Evolutionary conservation across 2,329 filamentous ascomycete species (phyloP), one percentile per base, ranked within the genome.

Genomic region (Clarireedia monteithiana): DNA sequence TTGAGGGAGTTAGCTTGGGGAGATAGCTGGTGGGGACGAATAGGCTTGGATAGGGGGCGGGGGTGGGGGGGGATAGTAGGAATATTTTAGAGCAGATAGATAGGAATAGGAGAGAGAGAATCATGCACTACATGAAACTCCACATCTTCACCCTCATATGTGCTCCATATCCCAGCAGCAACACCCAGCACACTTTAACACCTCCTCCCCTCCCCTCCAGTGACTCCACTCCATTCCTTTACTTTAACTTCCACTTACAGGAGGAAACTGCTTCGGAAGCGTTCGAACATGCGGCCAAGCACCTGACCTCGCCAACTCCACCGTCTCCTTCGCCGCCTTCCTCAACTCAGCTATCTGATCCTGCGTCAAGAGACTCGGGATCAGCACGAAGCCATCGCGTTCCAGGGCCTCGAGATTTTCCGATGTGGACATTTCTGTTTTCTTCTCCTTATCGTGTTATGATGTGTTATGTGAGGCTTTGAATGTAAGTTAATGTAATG

Each of bases 251-350:
- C 3, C 6, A 42, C 39, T 42, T 10, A 42, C 39, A 0, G 91
- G 91, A 0, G 90, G 91, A 73, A 95, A 96, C 72, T 95, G 90
- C 71, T 95, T 95, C 53, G 88, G 88, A 2, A 94, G 81, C 0
- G 88, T 92, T 61, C 90, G 86, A 66, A 95, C 84, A 71, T 87
- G 80, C 3, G 88, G 88, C 90, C 90, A 96, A 60, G 77, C 67
- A 39, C 89, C 89, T n/a, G 74, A 64, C 60, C 88, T 83, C 44
- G 88, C 86, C 44, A 82, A 73, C 2, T 73, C 67, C 20, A 83
- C 82, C n/a, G 81, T 79, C 56, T 77, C 70, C 36, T 73, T 67
- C 50, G 83, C 81, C 44, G 84, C 84, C 53, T 69, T 67, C 64
- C 84, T 85, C 60, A 92, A 82, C 20, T 72, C 65, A 24, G 74